Percentiles rank a stretch among this genome's conserved stretches.
These are phyloP conservation scores for Carex sylvatica DNA, from an alignment of 202 grass and related monocot genomes.

Conservation along the genomic window DNA sequence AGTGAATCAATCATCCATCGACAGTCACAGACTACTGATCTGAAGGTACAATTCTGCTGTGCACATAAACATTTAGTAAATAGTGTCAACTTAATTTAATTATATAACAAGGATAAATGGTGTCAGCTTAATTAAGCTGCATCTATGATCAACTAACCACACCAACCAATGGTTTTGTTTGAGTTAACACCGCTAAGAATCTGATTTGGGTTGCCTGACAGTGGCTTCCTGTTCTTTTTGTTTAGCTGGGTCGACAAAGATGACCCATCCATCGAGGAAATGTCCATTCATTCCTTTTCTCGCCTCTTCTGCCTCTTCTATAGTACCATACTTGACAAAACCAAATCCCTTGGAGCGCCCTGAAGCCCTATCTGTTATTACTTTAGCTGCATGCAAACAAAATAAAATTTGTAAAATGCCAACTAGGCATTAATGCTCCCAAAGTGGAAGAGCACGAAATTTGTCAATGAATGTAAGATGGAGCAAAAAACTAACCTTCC, in stretches of 20 bases:
- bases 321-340: constrained; percentile 57
- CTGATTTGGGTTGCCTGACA: constrained; percentile 16
- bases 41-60: background rate
- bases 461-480: background rate
- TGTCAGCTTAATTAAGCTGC: background rate
- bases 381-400: constrained; percentile 44
- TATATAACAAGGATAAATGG: background rate
- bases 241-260: constrained; percentile 89
- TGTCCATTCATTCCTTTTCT: constrained; percentile 76
- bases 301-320: constrained; percentile 71
- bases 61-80: background rate
- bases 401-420: background rate
- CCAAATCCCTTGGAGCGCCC: constrained; percentile 91
- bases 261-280: constrained; percentile 96
- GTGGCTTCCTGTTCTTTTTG: constrained; percentile 47
- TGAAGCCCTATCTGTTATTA: constrained; percentile 59
- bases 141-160: constrained; percentile 37
- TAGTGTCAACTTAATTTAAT: background rate
- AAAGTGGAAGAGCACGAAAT: constrained; percentile 11
- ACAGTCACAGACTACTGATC: background rate
- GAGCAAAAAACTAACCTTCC: constrained; percentile 43
- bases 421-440: background rate
- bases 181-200: constrained; percentile 42
- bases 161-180: constrained; percentile 71
- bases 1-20: background rate